Evolutionary conservation across 1,139 yeast species (phyloP).

Genomic region (Protomyces inundatus): DNA sequence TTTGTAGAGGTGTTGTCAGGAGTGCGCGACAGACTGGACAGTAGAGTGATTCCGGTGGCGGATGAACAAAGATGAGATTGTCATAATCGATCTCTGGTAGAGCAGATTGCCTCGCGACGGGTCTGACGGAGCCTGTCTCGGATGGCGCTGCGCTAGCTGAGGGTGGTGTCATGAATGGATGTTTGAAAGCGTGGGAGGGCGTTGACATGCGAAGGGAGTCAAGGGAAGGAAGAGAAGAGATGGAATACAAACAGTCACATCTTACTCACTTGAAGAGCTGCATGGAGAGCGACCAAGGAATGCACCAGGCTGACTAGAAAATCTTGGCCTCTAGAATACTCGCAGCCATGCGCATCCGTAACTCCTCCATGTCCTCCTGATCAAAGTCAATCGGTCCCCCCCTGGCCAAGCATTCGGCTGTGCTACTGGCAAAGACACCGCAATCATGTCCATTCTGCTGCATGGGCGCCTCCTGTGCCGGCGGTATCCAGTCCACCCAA

Average conservation of each 20-base stretch:
- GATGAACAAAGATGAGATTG: not conserved
- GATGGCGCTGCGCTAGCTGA: too few species aligned
- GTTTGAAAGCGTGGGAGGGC: too few species aligned
- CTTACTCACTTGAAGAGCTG: too few species aligned
- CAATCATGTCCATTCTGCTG: conserved; percentile 91
- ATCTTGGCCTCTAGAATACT: conserved; percentile 38
- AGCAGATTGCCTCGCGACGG: not conserved
- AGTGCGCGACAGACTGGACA: conserved; percentile 19
- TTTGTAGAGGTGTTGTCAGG: conserved; percentile 7
- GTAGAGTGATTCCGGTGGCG: conserved; percentile 12
- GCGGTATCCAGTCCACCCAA: conserved; percentile 32
- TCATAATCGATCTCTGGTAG: conserved; percentile 10
- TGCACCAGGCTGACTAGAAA: not conserved
- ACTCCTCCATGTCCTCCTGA: conserved; percentile 63
- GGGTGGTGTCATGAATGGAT: too few species aligned
- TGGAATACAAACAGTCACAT: too few species aligned
- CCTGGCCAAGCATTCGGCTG: conserved; percentile 58
- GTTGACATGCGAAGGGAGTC: too few species aligned
- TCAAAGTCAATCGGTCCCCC: conserved; percentile 49
- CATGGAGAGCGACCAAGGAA: too few species aligned
- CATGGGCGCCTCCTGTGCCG: conserved; percentile 57
- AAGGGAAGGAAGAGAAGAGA: too few species aligned
- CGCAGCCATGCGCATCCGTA: conserved; percentile 68
- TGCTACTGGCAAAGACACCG: conserved; percentile 87
- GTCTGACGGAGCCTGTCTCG: not conserved